These are phyloP conservation scores for Candida pseudocylindracea DNA, from an alignment of 1,139 yeast species.

Conservation along the genomic window DNA sequence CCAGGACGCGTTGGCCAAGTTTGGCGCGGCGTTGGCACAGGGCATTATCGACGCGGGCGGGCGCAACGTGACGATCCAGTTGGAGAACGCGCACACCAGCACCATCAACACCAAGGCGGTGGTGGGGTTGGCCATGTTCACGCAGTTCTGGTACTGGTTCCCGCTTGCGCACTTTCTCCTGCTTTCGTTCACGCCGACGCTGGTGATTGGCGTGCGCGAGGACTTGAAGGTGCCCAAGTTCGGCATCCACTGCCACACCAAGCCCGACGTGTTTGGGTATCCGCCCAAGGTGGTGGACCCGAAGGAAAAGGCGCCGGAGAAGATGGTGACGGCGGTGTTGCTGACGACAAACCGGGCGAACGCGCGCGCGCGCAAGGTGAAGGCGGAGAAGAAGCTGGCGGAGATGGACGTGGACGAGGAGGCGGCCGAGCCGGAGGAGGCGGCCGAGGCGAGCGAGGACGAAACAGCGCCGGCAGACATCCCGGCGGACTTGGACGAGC, in stretches of 20 bases:
- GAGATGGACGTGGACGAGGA: conserved; percentile 12
- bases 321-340: conserved; percentile 78
- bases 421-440: conserved; percentile 6
- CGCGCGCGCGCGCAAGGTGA: conserved; percentile 69
- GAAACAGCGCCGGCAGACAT: conserved; percentile 1
- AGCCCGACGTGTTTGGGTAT: conserved; percentile 61
- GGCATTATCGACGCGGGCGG: conserved; percentile 99
- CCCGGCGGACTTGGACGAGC: conserved; percentile 2
- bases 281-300: conserved; percentile 77
- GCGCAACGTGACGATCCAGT: conserved; percentile 81
- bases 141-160: conserved; percentile 98
- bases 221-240: conserved; percentile 80
- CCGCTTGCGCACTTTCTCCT: conserved; percentile 88
- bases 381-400: conserved; percentile 24
- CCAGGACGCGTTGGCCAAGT: conserved; percentile 92
- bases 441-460: conserved; percentile 2
- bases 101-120: conserved; percentile 80
- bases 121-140: conserved; percentile 75
- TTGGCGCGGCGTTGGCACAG: conserved; percentile 93
- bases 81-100: conserved; percentile 81
- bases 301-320: conserved; percentile 70
- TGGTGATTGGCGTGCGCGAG: conserved; percentile 67
- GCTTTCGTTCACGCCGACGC: conserved; percentile 82
- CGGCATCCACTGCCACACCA: conserved; percentile 61
- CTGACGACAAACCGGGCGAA: conserved; percentile 87